Evolutionary conservation across 345 rosid genomes (phyloP).

Genomic region (Ceriops tagal): DNA sequence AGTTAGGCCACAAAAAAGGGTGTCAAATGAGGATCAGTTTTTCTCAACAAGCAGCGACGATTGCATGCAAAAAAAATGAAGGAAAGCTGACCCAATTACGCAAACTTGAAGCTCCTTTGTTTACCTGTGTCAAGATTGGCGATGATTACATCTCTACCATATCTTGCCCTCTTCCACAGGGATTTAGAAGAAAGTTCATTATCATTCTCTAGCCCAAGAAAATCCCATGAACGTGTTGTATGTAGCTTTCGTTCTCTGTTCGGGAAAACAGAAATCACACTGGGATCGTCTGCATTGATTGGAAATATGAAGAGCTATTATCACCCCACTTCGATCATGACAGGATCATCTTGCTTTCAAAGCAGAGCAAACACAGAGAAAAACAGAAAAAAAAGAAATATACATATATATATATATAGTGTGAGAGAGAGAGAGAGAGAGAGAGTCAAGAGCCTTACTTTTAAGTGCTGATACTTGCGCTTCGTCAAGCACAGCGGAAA

Average conservation of each 20-base stretch:
- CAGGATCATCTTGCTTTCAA: background rate
- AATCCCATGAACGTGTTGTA: conserved; percentile 26
- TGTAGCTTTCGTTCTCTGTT: conserved; percentile 10
- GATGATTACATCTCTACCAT: conserved; percentile 17
- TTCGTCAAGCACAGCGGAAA: conserved; percentile 15
- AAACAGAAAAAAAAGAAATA: background rate
- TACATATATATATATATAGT: no score
- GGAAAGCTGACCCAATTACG: no score
- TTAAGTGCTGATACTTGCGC: conserved; percentile 3
- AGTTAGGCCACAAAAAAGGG: background rate
- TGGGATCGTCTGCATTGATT: conserved; percentile 8
- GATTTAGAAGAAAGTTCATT: background rate
- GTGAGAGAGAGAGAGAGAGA: no score
- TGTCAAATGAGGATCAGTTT: no score
- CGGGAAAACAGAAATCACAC: conserved; percentile 9
- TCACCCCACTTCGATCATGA: no score
- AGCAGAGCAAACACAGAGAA: background rate
- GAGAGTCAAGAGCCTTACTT: background rate
- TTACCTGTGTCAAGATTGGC: conserved; percentile 21
- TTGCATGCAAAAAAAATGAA: no score
- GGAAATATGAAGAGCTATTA: background rate
- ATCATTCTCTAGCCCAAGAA: conserved; percentile 15
- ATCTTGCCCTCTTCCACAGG: conserved; percentile 11
- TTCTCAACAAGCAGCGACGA: no score
- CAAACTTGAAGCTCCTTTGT: no score